Percentiles rank a stretch among this genome's conserved stretches.
Evolutionary conservation across 345 rosid genomes (phyloP).

Genomic region (Isatis tinctoria): DNA sequence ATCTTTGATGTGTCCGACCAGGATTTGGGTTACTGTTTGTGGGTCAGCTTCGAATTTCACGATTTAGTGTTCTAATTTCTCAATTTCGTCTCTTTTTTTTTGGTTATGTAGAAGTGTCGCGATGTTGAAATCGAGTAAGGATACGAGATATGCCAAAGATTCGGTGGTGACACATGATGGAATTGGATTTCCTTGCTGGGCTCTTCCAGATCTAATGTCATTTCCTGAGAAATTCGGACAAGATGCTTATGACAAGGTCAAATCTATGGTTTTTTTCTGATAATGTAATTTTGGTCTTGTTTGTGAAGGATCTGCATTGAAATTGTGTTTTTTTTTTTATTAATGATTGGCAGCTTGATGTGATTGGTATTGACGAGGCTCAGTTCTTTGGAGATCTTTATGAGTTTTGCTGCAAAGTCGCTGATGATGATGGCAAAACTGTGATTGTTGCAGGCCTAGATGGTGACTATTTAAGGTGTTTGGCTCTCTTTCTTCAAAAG

Average conservation of each 20-base stretch:
- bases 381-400: constrained; percentile 92
- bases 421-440: constrained; percentile 74
- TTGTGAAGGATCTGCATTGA: background rate
- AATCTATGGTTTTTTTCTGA: background rate
- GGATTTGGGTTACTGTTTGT: background rate
- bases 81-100: background rate
- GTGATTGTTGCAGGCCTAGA: constrained; percentile 80
- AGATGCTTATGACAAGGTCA: constrained; percentile 64
- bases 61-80: background rate
- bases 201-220: constrained; percentile 64
- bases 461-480: constrained; percentile 85
- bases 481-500: background rate
- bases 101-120: constrained; percentile 51
- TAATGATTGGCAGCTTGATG: constrained; percentile 56
- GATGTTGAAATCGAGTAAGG: constrained; percentile 76
- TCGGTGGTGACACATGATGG: constrained; percentile 87
- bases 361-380: constrained; percentile 92
- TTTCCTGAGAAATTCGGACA: constrained; percentile 47
- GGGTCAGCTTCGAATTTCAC: background rate
- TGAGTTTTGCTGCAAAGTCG: constrained; percentile 84
- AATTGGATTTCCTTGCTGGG: constrained; percentile 75
- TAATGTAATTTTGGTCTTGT: background rate
- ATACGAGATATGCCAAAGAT: constrained; percentile 67
- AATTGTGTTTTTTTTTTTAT: background rate
- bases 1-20: background rate